Evolutionary conservation across 1,284 basidiomycete species (phyloP), one percentile per base, ranked within the genome.

Genomic region (Neolentinus lepideus): DNA sequence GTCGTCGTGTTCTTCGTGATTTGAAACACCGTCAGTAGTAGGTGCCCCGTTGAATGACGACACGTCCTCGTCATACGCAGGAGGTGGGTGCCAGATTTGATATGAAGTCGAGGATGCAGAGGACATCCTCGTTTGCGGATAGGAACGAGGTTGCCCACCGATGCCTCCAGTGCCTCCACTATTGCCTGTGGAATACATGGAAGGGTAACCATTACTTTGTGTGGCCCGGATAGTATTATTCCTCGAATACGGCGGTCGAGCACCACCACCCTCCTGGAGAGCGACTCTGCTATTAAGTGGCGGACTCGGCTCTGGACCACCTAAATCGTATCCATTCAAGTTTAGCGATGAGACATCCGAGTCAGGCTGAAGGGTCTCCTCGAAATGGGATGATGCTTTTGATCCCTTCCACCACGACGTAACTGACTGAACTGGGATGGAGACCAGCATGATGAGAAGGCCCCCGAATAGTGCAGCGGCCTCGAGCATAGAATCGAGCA

Each of bases 401-500:
- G 59, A 52, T 35, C 68, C 64, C 62, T 29, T 65, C 71, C 79
- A 82, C 68, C 73, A 79, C 2, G 72, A 69, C 50, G 72, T 59
- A 16, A 73, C 67, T 50, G 76, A 64, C 54, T 76, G 75, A 56
- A 83, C 59, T 1, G 88, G 87, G 47, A 83, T 72, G 51, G 74
- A 74, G 25, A 77, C 66, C 2, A 86, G 57, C 22, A 83, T 72
- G 52, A 85, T 73, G n/a, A 81, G 43, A 55, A 90, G 77, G 65
- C 90, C 88, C 25, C 84, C 84, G 46, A 84, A 62, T 65, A 82
- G 79, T 53, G 78, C 73, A 21, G 74, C 68, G 19, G 84, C 60
- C 53, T 87, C 83, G 25, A 90, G 70, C 25, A 78, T 56, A 25
- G 79, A 71, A 62, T 90, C 88, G 29, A 90, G 67, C 0, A 81